Evolutionary conservation across 2,329 filamentous ascomycete species (phyloP), one percentile per base, ranked within the genome.

Genomic region (Blastomyces gilchristii): DNA sequence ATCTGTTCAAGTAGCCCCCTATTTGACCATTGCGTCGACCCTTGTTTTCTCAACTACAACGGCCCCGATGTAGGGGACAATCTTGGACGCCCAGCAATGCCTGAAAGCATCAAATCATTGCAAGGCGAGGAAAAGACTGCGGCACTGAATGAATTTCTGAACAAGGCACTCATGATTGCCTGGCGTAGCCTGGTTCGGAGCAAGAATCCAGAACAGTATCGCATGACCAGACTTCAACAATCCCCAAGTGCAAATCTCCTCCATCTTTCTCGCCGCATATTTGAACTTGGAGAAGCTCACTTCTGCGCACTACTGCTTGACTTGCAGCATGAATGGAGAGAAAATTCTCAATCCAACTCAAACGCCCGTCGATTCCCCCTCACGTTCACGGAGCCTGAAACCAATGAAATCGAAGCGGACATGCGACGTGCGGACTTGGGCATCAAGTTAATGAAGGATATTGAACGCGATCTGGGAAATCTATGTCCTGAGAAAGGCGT

Each of bases 1-100:
- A 63, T 70, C 69, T 31, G 67, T 65, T 25, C 70, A 72, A 49
- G 63, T 72, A 57, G 68, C 69, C 1, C 71, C 72, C 0, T 73
- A 39, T 70, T 72, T 57, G 69, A 69, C 61, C 69, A 73, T 7
- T 67, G 64, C 61, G 66, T 66, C 43, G 67, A 71, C 58, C 69
- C 71, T 16, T 68, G 63, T 69, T 71, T 63, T 18, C 63, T 72
- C 14, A 63, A 65, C 22, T 71, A 65, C 65, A 66, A 66, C 64
- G 67, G 66, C 59, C 71, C 70, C 11, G 68, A 72, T 57, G 69
- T 66, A 0, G 69, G 69, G 16, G 67, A 72, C 22, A 61, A 69
- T 14, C 62, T 62, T 63, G 66, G 65, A 60, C 11, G 54, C 47
- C 69, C 67, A 9, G 65, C 62, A 18, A 28, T 49, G 22, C 49